A percentile compares a stretch with the other conserved stretches of the same genome.
Conservation (phyloP, 2,329 filamentous ascomycete species). For the Xylariaceae sp. region DNA sequence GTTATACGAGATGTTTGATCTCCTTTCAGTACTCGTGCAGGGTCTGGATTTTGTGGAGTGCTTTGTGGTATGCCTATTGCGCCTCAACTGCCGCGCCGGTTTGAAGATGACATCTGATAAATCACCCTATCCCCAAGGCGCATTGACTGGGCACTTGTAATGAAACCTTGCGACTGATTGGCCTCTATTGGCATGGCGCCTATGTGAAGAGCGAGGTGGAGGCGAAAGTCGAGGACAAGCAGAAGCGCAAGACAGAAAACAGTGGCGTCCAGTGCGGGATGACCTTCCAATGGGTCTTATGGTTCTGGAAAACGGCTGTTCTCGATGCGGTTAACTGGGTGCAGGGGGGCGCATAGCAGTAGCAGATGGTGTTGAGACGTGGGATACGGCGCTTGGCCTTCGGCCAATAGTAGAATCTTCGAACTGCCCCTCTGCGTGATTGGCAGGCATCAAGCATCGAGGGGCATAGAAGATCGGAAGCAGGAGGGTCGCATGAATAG, state of each 20-base stretch:
- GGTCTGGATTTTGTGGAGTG: background rate
- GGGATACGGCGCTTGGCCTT: conserved; percentile 18
- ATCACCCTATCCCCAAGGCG: background rate
- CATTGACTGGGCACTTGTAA: background rate
- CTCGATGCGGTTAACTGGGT: conserved; percentile 2
- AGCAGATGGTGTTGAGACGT: conserved; percentile 17
- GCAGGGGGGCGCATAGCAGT: conserved; percentile 13
- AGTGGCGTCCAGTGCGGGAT: conserved; percentile 4
- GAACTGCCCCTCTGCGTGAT: conserved; percentile 4
- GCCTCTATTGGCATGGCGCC: background rate
- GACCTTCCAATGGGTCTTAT: conserved; percentile 16
- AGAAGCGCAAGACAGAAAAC: background rate
- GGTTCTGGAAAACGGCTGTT: conserved; percentile 7
- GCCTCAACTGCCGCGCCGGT: background rate
- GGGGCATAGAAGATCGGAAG: background rate
- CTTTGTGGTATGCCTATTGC: background rate
- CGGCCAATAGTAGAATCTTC: conserved; percentile 13
- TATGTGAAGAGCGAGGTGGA: background rate
- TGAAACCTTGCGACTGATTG: background rate
- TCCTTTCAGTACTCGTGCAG: background rate
- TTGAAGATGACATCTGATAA: conserved; percentile 1
- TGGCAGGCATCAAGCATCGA: background rate
- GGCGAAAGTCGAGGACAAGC: conserved; percentile 7
- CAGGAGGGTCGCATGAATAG: background rate
- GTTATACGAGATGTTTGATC: background rate